phyloP scores from a whole-genome alignment of 2,329 filamentous ascomycete genomes.

The Diplocarpon mali region DNA sequence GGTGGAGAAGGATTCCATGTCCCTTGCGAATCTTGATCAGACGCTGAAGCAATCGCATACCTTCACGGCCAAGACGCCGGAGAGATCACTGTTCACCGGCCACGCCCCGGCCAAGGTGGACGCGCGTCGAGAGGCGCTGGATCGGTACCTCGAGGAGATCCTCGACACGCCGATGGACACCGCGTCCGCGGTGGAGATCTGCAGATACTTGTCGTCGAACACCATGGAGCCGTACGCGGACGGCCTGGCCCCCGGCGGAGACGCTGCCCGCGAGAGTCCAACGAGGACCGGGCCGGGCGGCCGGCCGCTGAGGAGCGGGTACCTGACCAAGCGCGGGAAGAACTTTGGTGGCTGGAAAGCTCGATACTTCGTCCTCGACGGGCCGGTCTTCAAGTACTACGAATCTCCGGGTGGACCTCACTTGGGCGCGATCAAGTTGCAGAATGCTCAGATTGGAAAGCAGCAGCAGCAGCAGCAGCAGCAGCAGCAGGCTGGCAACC shows the following conservation, averaged over 20 bases:
- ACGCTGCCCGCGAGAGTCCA: conserved; percentile 30
- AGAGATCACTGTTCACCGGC: conserved; percentile 76
- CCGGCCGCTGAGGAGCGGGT: conserved; percentile 69
- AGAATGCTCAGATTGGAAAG: conserved; percentile 86
- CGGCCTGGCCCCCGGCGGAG: conserved; percentile 35
- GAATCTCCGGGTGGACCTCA: conserved; percentile 85
- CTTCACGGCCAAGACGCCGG: conserved; percentile 69
- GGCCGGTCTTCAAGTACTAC: conserved; percentile 73
- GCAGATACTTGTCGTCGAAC: conserved; percentile 70
- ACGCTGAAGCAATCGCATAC: conserved; percentile 63
- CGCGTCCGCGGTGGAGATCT: conserved; percentile 66
- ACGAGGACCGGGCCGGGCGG: conserved; percentile 46
- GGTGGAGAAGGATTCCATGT: conserved; percentile 80
- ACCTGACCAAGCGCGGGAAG: conserved; percentile 92
- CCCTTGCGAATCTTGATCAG: conserved; percentile 72
- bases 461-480: conserved; percentile 79
- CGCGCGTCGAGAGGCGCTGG: conserved; percentile 67
- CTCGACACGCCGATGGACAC: conserved; percentile 75
- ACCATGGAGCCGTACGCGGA: conserved; percentile 51
- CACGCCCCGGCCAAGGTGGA: conserved; percentile 92
- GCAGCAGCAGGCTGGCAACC: conserved; percentile 45
- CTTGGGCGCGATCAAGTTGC: conserved; percentile 85
- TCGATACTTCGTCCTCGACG: conserved; percentile 58
- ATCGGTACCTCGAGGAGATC: conserved; percentile 75
- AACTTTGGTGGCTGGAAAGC: conserved; percentile 99